A percentile compares a stretch with the other conserved stretches of the same genome.
These are phyloP conservation scores for Hysterangium stoloniferum DNA, from an alignment of 768 basidiomycete genomes.

Conservation along the genomic window DNA sequence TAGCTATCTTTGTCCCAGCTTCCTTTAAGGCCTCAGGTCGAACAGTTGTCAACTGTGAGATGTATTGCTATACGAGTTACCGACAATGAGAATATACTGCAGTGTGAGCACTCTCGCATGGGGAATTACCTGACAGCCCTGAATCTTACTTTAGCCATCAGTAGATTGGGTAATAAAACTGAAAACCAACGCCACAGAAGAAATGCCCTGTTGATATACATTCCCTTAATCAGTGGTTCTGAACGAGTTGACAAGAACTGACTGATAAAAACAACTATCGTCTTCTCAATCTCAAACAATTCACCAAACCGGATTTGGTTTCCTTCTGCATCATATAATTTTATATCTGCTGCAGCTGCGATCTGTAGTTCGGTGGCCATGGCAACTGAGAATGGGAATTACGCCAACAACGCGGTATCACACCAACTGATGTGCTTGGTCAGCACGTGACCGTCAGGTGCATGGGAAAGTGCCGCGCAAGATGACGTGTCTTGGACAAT, in stretches of 20 bases:
- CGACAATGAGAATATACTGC: too few relatives aligned
- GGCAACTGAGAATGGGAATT: too few relatives aligned
- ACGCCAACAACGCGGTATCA: too few relatives aligned
- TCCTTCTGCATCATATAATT: constrained; percentile 40
- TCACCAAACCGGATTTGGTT: constrained; percentile 43
- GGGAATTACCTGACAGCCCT: constrained; percentile 36
- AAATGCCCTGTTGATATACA: constrained; percentile 43
- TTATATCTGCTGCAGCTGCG: constrained; percentile 29
- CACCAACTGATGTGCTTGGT: too few relatives aligned
- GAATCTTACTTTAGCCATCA: neutral
- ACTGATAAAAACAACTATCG: constrained; percentile 61
- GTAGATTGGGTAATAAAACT: neutral
- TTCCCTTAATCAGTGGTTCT: neutral
- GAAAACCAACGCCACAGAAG: constrained; percentile 48
- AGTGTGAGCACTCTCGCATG: too few relatives aligned
- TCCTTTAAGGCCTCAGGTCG: constrained; percentile 32
- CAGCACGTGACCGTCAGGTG: too few relatives aligned
- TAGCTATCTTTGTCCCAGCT: constrained; percentile 35
- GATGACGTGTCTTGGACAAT: too few relatives aligned
- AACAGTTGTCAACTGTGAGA: constrained; percentile 37
- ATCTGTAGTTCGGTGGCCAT: too few relatives aligned
- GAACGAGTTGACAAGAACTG: constrained; percentile 6
- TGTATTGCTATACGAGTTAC: constrained; percentile 44
- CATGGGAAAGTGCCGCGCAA: too few relatives aligned
- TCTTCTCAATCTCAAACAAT: constrained; percentile 41